Percentiles rank a stretch among this genome's conserved stretches.
Conservation (phyloP, 495 filamentous ascomycete genomes). For the Saxispiralis lemnorum region DNA sequence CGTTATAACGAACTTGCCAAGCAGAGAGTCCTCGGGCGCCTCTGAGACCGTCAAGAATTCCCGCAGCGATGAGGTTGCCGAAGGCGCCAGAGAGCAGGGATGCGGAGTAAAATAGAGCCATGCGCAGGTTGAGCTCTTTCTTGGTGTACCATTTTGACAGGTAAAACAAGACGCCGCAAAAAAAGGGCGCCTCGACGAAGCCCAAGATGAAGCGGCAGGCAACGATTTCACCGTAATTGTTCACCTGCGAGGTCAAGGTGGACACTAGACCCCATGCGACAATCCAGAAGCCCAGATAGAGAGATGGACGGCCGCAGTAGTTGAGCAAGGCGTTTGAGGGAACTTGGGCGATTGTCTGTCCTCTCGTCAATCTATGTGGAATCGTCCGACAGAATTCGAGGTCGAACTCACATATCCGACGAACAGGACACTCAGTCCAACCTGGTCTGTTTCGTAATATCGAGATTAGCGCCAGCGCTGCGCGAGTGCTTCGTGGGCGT, state of each 20-base stretch:
- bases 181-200: slow-evolving; percentile 26
- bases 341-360: slow-evolving; percentile 22
- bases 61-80: slow-evolving; percentile 24
- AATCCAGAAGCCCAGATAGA: slow-evolving; percentile 29
- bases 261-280: slow-evolving; percentile 36
- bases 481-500: neutral
- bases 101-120: slow-evolving; percentile 32
- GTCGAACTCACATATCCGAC: slow-evolving; percentile 30
- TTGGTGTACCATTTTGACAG: slow-evolving; percentile 45
- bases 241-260: slow-evolving; percentile 33
- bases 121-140: slow-evolving; percentile 38
- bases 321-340: slow-evolving; percentile 45
- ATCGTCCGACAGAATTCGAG: neutral
- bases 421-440: slow-evolving; percentile 34
- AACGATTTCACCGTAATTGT: slow-evolving; percentile 35
- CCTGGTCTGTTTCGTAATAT: slow-evolving; percentile 21
- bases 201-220: slow-evolving; percentile 33
- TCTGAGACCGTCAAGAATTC: slow-evolving; percentile 22
- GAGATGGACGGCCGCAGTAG: slow-evolving; percentile 29
- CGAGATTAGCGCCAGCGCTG: too few relatives aligned
- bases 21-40: slow-evolving; percentile 11
- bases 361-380: neutral
- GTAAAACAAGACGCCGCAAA: slow-evolving; percentile 35
- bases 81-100: slow-evolving; percentile 26
- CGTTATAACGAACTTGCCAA: slow-evolving; percentile 4